These are phyloP conservation scores for Penicillium sp. DNA, from an alignment of 2,329 filamentous ascomycete species.

Conservation along the genomic window DNA sequence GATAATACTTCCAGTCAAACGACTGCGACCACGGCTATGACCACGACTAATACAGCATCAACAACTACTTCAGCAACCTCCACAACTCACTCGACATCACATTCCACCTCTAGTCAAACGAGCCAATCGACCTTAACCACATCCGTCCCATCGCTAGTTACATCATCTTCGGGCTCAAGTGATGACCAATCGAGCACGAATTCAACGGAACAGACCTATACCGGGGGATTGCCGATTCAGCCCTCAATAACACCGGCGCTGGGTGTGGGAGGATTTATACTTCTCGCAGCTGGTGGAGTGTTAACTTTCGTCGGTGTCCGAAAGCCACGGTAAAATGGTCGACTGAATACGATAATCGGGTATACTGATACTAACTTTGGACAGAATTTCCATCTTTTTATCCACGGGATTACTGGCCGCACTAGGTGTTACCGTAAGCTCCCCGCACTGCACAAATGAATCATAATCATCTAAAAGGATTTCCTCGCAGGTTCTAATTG, in stretches of 20 bases:
- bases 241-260: conserved; percentile 78
- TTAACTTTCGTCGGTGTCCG: conserved; percentile 81
- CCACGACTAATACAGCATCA: conserved; percentile 3
- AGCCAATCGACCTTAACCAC: conserved; percentile 13
- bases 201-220: conserved; percentile 21
- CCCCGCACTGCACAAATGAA: neutral
- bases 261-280: conserved; percentile 73
- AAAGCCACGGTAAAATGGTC: conserved; percentile 59
- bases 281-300: conserved; percentile 69
- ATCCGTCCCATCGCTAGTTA: conserved; percentile 26
- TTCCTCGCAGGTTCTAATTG: conserved; percentile 62
- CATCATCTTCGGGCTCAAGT: conserved; percentile 7
- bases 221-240: conserved; percentile 62
- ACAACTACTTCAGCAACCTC: conserved; percentile 10
- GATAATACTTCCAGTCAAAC: conserved; percentile 12
- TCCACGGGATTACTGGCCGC: conserved; percentile 73
- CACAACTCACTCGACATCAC: conserved; percentile 3
- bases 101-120: neutral
- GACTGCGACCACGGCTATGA: conserved; percentile 9
- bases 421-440: conserved; percentile 65
- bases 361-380: conserved; percentile 14
- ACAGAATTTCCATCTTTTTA: conserved; percentile 70
- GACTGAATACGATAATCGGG: neutral
- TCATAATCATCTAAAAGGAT: neutral
- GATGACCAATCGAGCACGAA: conserved; percentile 10